These are phyloP conservation scores for Saccharomycodes ludwigii DNA, from an alignment of 805 yeast genomes.

Conservation along the genomic window DNA sequence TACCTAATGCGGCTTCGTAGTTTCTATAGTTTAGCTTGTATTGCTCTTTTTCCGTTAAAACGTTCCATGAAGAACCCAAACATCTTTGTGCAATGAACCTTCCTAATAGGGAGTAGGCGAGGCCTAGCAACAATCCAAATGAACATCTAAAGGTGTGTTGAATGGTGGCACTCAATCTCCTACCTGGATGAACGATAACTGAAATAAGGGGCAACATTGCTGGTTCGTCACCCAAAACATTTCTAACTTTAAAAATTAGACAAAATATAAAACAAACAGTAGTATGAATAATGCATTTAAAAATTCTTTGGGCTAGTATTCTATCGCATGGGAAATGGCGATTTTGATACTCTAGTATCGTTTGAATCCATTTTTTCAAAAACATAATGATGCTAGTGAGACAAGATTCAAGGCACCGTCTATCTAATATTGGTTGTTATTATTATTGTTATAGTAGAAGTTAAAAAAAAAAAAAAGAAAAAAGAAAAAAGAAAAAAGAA, in stretches of 20 bases:
- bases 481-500: no score
- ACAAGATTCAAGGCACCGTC: no score
- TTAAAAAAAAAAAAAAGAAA: no score
- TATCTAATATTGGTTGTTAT: no score
- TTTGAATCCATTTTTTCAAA: not conserved
- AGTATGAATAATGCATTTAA: constrained; percentile 27
- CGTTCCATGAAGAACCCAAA: constrained; percentile 18
- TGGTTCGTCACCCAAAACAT: constrained; percentile 27
- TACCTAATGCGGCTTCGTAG: constrained; percentile 29
- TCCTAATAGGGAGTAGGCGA: constrained; percentile 30
- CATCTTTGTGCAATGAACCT: constrained; percentile 30
- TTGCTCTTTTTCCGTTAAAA: constrained; percentile 22
- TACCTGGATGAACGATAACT: constrained; percentile 38
- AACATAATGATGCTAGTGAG: not conserved
- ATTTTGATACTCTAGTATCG: not conserved
- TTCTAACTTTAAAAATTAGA: constrained; percentile 25
- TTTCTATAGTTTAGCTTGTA: constrained; percentile 18
- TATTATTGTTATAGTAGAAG: no score
- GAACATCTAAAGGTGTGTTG: constrained; percentile 30
- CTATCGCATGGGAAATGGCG: constrained; percentile 21
- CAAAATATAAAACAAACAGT: constrained; percentile 32
- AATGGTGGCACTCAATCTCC: constrained; percentile 35
- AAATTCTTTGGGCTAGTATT: constrained; percentile 25
- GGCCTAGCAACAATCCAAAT: constrained; percentile 30
- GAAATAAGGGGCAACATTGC: constrained; percentile 34